Percentiles rank a stretch among this genome's conserved stretches.
Conservation (phyloP, 2,329 filamentous ascomycete species). For the Penicillium sp. region DNA sequence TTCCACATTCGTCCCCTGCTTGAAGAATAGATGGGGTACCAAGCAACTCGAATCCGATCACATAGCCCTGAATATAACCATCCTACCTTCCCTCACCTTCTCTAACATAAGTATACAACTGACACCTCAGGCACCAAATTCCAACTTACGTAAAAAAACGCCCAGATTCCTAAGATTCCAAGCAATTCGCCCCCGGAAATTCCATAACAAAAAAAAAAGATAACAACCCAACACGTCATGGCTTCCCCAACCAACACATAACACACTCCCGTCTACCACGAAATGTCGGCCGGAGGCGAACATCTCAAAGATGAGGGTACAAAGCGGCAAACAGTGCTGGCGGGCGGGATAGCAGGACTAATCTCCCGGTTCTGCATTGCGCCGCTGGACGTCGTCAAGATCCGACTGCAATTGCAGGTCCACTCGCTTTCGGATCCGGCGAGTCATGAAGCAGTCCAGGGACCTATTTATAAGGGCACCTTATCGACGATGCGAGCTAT, state of each 20-base stretch:
- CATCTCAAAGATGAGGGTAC: constrained; percentile 74
- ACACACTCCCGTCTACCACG: constrained; percentile 32
- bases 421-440: constrained; percentile 78
- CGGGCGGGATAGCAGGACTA: constrained; percentile 74
- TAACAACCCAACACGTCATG: constrained; percentile 7
- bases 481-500: constrained; percentile 75
- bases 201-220: constrained; percentile 7
- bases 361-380: constrained; percentile 94
- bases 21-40: neutral
- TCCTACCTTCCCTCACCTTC: too few species aligned
- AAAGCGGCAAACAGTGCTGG: constrained; percentile 64
- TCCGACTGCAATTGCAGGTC: constrained; percentile 90
- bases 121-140: constrained; percentile 1
- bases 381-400: constrained; percentile 96
- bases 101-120: too few species aligned
- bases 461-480: constrained; percentile 68
- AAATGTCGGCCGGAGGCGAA: constrained; percentile 64
- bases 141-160: constrained; percentile 18
- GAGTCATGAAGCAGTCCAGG: constrained; percentile 52
- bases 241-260: constrained; percentile 24
- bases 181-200: constrained; percentile 8
- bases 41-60: too few species aligned
- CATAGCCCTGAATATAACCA: too few species aligned
- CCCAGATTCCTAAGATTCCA: constrained; percentile 8
- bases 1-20: neutral